Percentiles rank a stretch among this genome's conserved stretches.
Evolutionary conservation across 768 basidiomycete genomes (phyloP).

Genomic region (Amanita molliuscula): DNA sequence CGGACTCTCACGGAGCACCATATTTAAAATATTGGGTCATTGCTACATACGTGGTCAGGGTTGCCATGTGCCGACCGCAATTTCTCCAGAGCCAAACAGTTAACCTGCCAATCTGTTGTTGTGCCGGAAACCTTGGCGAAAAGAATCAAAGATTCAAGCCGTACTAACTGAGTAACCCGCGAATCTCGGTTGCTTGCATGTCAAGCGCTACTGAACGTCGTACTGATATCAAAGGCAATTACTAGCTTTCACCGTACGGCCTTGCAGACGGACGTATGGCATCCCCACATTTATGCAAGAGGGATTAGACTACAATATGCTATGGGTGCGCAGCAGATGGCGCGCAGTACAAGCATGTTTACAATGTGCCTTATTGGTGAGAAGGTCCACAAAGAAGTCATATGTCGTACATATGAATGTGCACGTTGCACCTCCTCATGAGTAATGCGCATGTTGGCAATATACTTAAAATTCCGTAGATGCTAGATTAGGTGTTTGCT

Average conservation of each 20-base stretch:
- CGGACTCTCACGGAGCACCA: too few species aligned
- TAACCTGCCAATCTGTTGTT: neutral
- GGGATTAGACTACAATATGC: neutral
- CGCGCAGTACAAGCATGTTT: neutral
- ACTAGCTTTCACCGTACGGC: constrained; percentile 33
- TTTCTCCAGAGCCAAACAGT: too few species aligned
- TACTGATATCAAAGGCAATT: constrained; percentile 42
- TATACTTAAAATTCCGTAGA: neutral
- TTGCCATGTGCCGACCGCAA: too few species aligned
- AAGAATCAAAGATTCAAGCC: constrained; percentile 22
- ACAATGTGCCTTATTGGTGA: neutral
- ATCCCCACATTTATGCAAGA: neutral
- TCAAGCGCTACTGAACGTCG: constrained; percentile 33
- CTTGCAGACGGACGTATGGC: neutral
- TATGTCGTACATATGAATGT: neutral
- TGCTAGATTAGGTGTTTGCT: neutral
- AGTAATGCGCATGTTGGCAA: neutral
- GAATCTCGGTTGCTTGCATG: constrained; percentile 20
- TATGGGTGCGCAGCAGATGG: neutral
- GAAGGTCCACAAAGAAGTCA: neutral
- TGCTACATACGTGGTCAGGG: too few species aligned
- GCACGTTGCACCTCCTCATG: neutral
- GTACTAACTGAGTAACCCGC: constrained; percentile 24
- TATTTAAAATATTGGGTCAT: too few species aligned
- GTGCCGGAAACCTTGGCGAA: constrained; percentile 18